Evolutionary conservation across 306 rosid species (phyloP).

Genomic region (Pyrus pyrifolia): DNA sequence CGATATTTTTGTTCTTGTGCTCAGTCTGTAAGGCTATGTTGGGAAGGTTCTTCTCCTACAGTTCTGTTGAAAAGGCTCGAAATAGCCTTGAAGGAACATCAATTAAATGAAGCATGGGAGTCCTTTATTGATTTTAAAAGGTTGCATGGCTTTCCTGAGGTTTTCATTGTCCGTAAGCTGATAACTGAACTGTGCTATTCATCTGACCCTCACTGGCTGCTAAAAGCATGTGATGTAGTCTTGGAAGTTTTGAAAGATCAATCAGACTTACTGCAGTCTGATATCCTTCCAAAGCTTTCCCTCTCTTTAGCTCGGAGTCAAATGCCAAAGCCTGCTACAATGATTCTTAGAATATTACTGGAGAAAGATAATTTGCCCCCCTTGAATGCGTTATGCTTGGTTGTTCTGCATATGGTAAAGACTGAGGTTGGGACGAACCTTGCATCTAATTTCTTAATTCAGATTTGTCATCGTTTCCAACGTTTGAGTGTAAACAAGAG

Average conservation of each 20-base stretch:
- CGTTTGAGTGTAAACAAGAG: conserved; percentile 24
- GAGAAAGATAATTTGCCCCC: conserved; percentile 38
- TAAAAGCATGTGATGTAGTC: conserved; percentile 59
- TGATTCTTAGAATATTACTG: conserved; percentile 55
- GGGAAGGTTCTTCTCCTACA: conserved; percentile 68
- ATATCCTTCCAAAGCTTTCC: conserved; percentile 49
- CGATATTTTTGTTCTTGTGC: conserved; percentile 23
- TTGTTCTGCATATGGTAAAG: conserved; percentile 62
- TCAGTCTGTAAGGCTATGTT: conserved; percentile 37
- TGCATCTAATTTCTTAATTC: conserved; percentile 59
- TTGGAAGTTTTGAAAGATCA: conserved; percentile 40
- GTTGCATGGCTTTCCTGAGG: conserved; percentile 71
- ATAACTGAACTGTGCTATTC: conserved; percentile 55
- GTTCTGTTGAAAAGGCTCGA: conserved; percentile 48
- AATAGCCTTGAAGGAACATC: conserved; percentile 43
- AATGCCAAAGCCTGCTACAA: conserved; percentile 42
- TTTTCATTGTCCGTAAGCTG: conserved; percentile 40
- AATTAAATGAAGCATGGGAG: conserved; percentile 63
- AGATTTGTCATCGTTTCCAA: conserved; percentile 44
- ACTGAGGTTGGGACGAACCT: conserved; percentile 56
- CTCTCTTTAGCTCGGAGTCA: conserved; percentile 67
- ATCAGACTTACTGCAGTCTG: conserved; percentile 40
- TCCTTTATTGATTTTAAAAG: conserved; percentile 50
- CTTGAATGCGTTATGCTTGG: conserved; percentile 44
- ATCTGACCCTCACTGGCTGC: conserved; percentile 38